phyloP scores from a whole-genome alignment of 2,329 filamentous ascomycete species.

The Neopestalotiopsis sp. region DNA sequence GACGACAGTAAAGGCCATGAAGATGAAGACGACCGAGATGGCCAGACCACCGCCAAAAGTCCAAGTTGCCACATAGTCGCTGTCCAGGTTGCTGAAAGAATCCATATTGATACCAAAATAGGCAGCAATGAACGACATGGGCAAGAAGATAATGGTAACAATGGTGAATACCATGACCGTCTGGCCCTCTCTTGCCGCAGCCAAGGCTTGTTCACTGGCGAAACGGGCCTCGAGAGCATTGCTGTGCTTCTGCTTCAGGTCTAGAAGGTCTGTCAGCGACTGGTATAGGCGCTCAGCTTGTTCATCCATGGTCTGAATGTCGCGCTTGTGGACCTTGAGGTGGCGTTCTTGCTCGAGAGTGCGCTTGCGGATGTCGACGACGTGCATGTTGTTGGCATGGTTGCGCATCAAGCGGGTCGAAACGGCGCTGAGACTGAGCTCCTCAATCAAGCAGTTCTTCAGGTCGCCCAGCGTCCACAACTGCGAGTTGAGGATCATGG shows the following conservation, averaged over 20 bases:
- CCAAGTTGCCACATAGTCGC: slow-evolving; percentile 59
- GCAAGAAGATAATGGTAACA: slow-evolving; percentile 51
- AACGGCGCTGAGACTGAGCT: slow-evolving; percentile 28
- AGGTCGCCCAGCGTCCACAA: slow-evolving; percentile 52
- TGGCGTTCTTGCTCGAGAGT: slow-evolving; percentile 62
- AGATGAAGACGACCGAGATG: slow-evolving; percentile 44
- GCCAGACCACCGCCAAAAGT: slow-evolving; percentile 52
- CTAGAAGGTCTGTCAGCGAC: slow-evolving; percentile 66
- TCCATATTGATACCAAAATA: slow-evolving; percentile 45
- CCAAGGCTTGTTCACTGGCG: slow-evolving; percentile 64
- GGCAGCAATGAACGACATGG: slow-evolving; percentile 49
- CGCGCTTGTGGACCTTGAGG: slow-evolving; percentile 62
- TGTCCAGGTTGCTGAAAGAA: slow-evolving; percentile 52
- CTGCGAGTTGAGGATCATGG: slow-evolving; percentile 57
- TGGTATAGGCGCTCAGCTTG: slow-evolving; percentile 66
- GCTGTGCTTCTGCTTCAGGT: slow-evolving; percentile 73
- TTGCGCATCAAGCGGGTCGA: slow-evolving; percentile 29
- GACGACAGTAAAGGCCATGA: slow-evolving; percentile 43
- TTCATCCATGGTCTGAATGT: slow-evolving; percentile 68
- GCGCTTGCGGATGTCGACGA: slow-evolving; percentile 56
- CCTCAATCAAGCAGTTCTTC: slow-evolving; percentile 46
- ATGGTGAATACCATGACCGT: slow-evolving; percentile 49
- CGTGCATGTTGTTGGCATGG: slow-evolving; percentile 29
- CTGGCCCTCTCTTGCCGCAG: slow-evolving; percentile 57
- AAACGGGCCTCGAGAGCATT: slow-evolving; percentile 71